Conservation (phyloP, 1,284 basidiomycete genomes). For the Naganishia albida region DNA sequence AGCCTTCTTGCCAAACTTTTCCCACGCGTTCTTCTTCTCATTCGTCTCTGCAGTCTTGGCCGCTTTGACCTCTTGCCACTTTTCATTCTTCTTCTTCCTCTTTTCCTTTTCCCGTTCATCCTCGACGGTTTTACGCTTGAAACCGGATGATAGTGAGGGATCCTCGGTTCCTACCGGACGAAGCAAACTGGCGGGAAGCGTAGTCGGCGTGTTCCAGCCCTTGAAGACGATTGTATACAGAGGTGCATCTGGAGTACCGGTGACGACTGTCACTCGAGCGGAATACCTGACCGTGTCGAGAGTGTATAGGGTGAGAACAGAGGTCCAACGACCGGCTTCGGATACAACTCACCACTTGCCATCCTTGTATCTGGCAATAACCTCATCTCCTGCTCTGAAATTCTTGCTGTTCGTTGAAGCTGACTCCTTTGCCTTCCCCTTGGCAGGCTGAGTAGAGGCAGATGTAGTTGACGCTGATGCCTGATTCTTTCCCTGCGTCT, state of each 20-base stretch:
- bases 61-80: slow-evolving; percentile 82
- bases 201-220: slow-evolving; percentile 92
- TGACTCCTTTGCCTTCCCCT: slow-evolving; percentile 34
- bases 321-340: no score
- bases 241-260: slow-evolving; percentile 79
- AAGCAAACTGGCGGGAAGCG: slow-evolving; percentile 72
- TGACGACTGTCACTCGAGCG: slow-evolving; percentile 82
- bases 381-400: slow-evolving; percentile 79
- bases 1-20: slow-evolving; percentile 96
- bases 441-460: slow-evolving; percentile 31
- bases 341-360: slow-evolving; percentile 62
- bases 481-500: slow-evolving; percentile 30
- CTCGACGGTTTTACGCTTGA: slow-evolving; percentile 73
- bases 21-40: slow-evolving; percentile 88
- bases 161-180: slow-evolving; percentile 56
- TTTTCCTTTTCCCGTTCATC: slow-evolving; percentile 79
- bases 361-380: slow-evolving; percentile 88
- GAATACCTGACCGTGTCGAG: slow-evolving; percentile 63
- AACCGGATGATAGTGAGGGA: slow-evolving; percentile 49
- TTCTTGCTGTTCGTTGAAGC: slow-evolving; percentile 41
- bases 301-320: background rate
- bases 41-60: slow-evolving; percentile 87
- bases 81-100: slow-evolving; percentile 96
- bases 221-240: slow-evolving; percentile 93
- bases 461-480: slow-evolving; percentile 27